Evolutionary conservation across 495 filamentous ascomycete genomes (phyloP).

Genomic region (Daldinia decipiens): DNA sequence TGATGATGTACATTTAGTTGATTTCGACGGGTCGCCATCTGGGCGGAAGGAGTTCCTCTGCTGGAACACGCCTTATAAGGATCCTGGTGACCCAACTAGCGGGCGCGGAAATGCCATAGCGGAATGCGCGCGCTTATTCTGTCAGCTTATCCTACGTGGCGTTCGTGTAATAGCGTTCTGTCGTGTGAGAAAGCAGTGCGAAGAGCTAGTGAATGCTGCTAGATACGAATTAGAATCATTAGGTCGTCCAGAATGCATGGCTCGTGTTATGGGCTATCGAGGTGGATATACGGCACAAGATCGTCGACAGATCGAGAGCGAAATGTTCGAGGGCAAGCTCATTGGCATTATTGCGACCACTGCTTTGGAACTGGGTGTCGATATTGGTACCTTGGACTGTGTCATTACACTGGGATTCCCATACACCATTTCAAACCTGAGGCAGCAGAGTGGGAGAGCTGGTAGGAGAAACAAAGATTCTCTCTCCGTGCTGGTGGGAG

Average conservation of each 20-base stretch:
- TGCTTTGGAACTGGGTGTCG: constrained; percentile 91
- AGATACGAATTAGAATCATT: constrained; percentile 77
- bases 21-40: constrained; percentile 93
- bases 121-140: constrained; percentile 90
- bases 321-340: constrained; percentile 97
- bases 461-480: constrained; percentile 95
- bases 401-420: constrained; percentile 95
- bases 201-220: constrained; percentile 82
- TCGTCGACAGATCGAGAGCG: constrained; percentile 85
- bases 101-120: constrained; percentile 83
- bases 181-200: constrained; percentile 85
- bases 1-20: constrained; percentile 75
- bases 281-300: constrained; percentile 97
- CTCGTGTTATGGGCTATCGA: constrained; percentile 92
- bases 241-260: constrained; percentile 76
- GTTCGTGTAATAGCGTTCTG: constrained; percentile 96
- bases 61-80: constrained; percentile 98
- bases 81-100: constrained; percentile 84
- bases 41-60: constrained; percentile 95
- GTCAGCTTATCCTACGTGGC: constrained; percentile 86
- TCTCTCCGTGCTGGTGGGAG: constrained; percentile 89
- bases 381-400: constrained; percentile 95
- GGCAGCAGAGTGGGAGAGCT: constrained; percentile 94
- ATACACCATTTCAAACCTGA: constrained; percentile 90
- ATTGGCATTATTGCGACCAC: constrained; percentile 94